Conservation (phyloP, 2,329 filamentous ascomycete genomes). For the Penicillium sp. region DNA sequence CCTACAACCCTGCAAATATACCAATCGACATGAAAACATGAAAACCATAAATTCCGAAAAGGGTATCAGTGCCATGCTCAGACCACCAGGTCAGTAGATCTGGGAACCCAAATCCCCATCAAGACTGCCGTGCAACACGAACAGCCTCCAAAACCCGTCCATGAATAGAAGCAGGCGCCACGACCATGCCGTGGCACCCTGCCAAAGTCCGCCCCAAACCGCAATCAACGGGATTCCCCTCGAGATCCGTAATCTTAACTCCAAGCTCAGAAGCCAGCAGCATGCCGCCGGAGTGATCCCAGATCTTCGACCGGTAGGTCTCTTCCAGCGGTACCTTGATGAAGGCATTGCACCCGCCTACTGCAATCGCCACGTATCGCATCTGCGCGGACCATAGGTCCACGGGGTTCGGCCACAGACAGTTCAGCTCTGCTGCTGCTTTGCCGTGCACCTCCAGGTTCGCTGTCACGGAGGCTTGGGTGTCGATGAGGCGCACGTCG, state of each 20-base stretch:
- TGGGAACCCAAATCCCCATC: background rate
- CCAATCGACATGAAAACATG: background rate
- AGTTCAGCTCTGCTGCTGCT: conserved; percentile 41
- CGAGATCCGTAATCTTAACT: conserved; percentile 51
- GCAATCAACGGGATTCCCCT: conserved; percentile 52
- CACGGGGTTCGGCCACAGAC: conserved; percentile 47
- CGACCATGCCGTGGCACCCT: conserved; percentile 43
- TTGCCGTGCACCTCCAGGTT: conserved; percentile 39
- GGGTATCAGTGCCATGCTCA: background rate
- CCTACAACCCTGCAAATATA: background rate
- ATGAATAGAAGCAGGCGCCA: conserved; percentile 41
- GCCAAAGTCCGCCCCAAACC: conserved; percentile 40
- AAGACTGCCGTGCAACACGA: conserved; percentile 16
- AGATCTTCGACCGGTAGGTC: conserved; percentile 50
- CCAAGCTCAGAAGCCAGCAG: conserved; percentile 53
- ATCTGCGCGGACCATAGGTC: conserved; percentile 55
- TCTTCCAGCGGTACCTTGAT: conserved; percentile 48
- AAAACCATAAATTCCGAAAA: background rate
- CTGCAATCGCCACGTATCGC: conserved; percentile 53
- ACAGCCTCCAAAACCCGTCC: conserved; percentile 32
- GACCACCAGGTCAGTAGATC: background rate
- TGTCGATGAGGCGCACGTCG: conserved; percentile 48
- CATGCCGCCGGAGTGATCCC: conserved; percentile 57
- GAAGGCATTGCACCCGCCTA: conserved; percentile 48
- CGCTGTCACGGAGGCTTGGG: conserved; percentile 36